Conservation (phyloP, 805 yeast species). For the Hyphopichia homilentoma region DNA sequence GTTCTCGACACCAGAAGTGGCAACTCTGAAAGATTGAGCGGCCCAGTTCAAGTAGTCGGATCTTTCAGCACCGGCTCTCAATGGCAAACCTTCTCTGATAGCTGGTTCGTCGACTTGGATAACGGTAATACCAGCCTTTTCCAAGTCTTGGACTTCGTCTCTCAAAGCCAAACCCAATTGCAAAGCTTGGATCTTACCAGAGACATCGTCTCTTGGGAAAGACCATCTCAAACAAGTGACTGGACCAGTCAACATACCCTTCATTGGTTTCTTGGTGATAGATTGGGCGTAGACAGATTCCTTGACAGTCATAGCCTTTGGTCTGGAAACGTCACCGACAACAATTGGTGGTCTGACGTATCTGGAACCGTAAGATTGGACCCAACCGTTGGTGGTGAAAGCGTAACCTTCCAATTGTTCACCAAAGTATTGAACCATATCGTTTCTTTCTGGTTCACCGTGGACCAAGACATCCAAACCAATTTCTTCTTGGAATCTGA, state of each 20-base stretch:
- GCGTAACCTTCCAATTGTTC: slow-evolving; percentile 98
- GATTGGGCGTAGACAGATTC: slow-evolving; percentile 99
- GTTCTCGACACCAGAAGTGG: slow-evolving; percentile 96
- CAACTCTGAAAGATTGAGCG: slow-evolving; percentile 98
- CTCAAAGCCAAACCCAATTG: slow-evolving; percentile 97
- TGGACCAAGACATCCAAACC: slow-evolving; percentile 98
- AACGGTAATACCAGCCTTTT: slow-evolving; percentile 95
- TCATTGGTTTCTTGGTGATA: slow-evolving; percentile 90
- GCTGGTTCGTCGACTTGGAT: slow-evolving; percentile 99
- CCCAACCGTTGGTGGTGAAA: slow-evolving; percentile 99
- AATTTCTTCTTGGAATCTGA: slow-evolving; percentile 98
- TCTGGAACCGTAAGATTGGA: slow-evolving; percentile 99
- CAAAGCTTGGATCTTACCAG: slow-evolving; percentile 89
- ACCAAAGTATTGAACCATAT: slow-evolving; percentile 99
- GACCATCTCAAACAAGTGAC: slow-evolving; percentile 99
- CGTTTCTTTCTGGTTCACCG: slow-evolving; percentile 99
- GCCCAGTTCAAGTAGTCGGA: slow-evolving; percentile 97
- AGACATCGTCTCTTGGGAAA: slow-evolving; percentile 98
- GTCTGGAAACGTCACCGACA: slow-evolving; percentile 99
- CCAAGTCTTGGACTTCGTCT: slow-evolving; percentile 98
- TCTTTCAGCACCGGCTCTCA: slow-evolving; percentile 97
- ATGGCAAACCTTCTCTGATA: slow-evolving; percentile 99
- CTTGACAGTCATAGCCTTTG: slow-evolving; percentile 96
- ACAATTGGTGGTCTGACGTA: slow-evolving; percentile 99
- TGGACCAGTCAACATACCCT: slow-evolving; percentile 99